phyloP scores from a whole-genome alignment of 1,284 basidiomycete species.

The Rhodotorula sp. region DNA sequence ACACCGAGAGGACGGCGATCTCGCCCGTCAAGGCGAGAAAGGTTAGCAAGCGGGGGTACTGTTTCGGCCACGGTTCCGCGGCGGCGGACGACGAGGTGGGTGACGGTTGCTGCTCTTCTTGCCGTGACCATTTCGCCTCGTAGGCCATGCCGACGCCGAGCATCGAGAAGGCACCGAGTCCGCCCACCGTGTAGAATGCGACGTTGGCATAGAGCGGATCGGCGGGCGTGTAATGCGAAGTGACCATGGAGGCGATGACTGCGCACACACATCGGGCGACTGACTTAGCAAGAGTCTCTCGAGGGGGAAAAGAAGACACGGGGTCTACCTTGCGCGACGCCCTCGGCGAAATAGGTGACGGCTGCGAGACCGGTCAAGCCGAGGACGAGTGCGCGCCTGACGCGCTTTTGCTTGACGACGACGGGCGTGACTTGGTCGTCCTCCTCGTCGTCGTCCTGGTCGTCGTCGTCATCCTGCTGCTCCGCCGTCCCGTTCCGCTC shows the following conservation, averaged over 20 bases:
- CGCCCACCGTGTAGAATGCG: conserved; percentile 28
- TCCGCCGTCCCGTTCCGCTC: background rate
- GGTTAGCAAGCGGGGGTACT: conserved; percentile 25
- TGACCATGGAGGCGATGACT: conserved; percentile 35
- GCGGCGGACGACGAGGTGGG: background rate
- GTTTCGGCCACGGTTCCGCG: conserved; percentile 5
- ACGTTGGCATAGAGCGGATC: conserved; percentile 24
- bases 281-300: no score
- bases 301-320: no score
- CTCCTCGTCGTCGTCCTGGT: background rate
- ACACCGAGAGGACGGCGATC: conserved; percentile 23
- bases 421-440: conserved; percentile 40
- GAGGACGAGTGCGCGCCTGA: conserved; percentile 32
- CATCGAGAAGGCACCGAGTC: conserved; percentile 19
- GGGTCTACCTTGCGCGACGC: conserved; percentile 25
- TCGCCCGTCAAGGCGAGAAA: conserved; percentile 24
- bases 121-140: conserved; percentile 20
- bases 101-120: background rate
- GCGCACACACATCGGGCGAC: background rate
- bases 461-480: background rate
- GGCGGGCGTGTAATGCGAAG: conserved; percentile 21
- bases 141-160: conserved; percentile 26
- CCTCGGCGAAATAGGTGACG: conserved; percentile 37
- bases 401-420: conserved; percentile 28
- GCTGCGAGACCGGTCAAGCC: conserved; percentile 30